phyloP scores from a whole-genome alignment of 164 flowering plant species.

The Aristolochia californica region DNA sequence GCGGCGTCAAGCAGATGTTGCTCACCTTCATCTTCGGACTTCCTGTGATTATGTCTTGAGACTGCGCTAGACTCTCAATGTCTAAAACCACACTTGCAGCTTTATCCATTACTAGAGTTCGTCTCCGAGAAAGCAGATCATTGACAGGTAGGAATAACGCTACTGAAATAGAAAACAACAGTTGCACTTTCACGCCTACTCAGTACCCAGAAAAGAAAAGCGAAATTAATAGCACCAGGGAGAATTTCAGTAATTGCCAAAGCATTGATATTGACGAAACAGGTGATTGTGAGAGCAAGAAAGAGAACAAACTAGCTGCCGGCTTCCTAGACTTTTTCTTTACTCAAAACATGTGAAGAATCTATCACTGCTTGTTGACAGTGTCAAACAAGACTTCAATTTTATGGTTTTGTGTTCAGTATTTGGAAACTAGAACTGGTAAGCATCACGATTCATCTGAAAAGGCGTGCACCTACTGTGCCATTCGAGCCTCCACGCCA shows the following conservation, averaged over 20 bases:
- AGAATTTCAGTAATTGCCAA: background rate
- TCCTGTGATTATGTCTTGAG: conserved; percentile 16
- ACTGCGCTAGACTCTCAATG: conserved; percentile 22
- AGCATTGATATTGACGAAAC: background rate
- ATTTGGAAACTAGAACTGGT: no score
- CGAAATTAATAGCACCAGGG: background rate
- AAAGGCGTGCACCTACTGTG: no score
- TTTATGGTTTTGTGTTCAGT: no score
- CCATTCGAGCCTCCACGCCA: no score
- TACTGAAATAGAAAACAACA: no score
- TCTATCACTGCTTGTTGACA: no score
- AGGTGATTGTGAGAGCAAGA: background rate
- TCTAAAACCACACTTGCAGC: conserved; percentile 21
- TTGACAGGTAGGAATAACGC: background rate
- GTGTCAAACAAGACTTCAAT: no score
- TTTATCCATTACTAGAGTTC: conserved; percentile 10
- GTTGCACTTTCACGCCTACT: no score
- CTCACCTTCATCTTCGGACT: conserved; percentile 27
- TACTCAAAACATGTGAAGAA: no score
- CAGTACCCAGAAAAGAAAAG: background rate
- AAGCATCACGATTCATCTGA: no score
- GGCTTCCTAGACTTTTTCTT: no score
- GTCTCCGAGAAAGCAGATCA: conserved; percentile 8
- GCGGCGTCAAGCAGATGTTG: background rate
- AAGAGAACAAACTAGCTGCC: background rate